Evolutionary conservation across 805 yeast genomes (phyloP).

Genomic region (Clavispora santaluciae): DNA sequence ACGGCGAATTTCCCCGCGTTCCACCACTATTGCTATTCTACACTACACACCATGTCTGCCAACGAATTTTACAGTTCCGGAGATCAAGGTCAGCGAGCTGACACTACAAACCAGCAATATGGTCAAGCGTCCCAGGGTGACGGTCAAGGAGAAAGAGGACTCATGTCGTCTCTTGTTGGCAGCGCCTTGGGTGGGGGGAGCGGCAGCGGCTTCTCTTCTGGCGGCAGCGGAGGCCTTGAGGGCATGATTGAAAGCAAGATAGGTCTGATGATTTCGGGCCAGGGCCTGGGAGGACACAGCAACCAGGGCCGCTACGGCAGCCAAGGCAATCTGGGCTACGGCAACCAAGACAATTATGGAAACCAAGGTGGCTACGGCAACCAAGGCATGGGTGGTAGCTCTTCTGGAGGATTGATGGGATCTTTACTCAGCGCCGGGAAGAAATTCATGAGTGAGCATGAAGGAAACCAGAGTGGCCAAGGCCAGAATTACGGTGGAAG

Average conservation of each 20-base stretch:
- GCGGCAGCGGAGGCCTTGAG: constrained; percentile 8
- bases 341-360: background rate
- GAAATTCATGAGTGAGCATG: background rate
- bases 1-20: background rate
- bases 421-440: background rate
- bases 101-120: constrained; percentile 5
- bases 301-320: constrained; percentile 1
- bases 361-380: background rate
- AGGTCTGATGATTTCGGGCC: constrained; percentile 1
- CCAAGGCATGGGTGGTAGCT: background rate
- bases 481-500: constrained; percentile 8
- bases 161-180: constrained; percentile 22
- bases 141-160: constrained; percentile 22
- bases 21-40: background rate
- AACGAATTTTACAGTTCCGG: constrained; percentile 51
- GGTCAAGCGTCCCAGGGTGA: constrained; percentile 2
- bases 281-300: background rate
- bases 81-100: constrained; percentile 18
- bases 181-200: constrained; percentile 32
- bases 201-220: constrained; percentile 10
- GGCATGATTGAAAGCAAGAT: constrained; percentile 13
- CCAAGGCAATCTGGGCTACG: constrained; percentile 2
- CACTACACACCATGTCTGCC: constrained; percentile 42
- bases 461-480: constrained; percentile 5
- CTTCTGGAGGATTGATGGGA: background rate